Conservation (phyloP, 2,329 filamentous ascomycete genomes). For the Fusarium sp. region DNA sequence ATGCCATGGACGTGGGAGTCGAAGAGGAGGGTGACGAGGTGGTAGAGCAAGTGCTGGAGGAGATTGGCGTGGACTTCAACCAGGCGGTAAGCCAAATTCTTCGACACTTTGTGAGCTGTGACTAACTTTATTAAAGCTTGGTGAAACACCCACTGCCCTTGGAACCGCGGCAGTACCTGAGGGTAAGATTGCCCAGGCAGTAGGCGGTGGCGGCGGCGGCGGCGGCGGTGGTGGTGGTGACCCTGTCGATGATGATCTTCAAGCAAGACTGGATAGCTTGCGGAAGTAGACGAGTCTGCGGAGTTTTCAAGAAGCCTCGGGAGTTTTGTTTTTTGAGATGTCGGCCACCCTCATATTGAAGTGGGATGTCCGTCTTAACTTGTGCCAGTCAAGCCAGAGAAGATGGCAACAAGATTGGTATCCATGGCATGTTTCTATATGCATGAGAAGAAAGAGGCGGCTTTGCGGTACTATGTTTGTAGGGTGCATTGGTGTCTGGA, state of each 20-base stretch:
- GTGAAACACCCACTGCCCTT: slow-evolving; percentile 87
- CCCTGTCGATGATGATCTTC: slow-evolving; percentile 88
- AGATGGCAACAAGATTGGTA: slow-evolving; percentile 1
- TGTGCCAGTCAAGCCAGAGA: neutral
- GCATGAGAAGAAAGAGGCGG: slow-evolving; percentile 1
- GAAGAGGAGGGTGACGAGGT: slow-evolving; percentile 98
- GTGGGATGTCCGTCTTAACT: neutral
- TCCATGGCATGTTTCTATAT: neutral
- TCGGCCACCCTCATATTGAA: neutral
- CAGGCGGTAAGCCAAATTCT: slow-evolving; percentile 74
- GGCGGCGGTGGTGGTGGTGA: slow-evolving; percentile 67
- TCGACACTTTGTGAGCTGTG: slow-evolving; percentile 33
- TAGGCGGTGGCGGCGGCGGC: slow-evolving; percentile 67
- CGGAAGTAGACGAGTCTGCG: slow-evolving; percentile 59
- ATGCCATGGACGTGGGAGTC: slow-evolving; percentile 88
- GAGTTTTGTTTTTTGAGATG: slow-evolving; percentile 1
- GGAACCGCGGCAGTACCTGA: slow-evolving; percentile 79
- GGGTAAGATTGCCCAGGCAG: slow-evolving; percentile 83
- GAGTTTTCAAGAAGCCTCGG: neutral
- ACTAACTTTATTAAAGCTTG: slow-evolving; percentile 69
- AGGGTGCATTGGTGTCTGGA: slow-evolving; percentile 43
- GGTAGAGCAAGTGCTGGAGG: slow-evolving; percentile 94
- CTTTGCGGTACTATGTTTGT: slow-evolving; percentile 35
- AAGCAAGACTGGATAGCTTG: slow-evolving; percentile 91
- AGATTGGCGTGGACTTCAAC: slow-evolving; percentile 93